These are phyloP conservation scores for Vinca minor DNA, from an alignment of 257 asterid genomes.

Conservation along the genomic window DNA sequence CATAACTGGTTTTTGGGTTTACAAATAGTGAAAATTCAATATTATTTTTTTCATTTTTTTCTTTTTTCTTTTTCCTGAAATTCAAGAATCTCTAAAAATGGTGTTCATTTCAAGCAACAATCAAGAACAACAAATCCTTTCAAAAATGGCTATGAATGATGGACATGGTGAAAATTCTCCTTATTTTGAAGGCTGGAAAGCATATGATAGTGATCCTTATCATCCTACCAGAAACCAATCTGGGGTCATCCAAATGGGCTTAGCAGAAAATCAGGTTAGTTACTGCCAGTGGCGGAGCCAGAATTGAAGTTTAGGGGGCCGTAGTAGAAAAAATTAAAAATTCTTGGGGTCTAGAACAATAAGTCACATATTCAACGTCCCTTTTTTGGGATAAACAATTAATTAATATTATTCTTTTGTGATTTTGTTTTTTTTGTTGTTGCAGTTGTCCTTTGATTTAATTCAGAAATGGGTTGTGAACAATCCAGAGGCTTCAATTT, in stretches of 20 bases:
- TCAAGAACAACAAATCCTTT: constrained; percentile 21
- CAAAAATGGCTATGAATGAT: constrained; percentile 30
- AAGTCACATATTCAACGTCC: no score
- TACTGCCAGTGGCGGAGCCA: no score
- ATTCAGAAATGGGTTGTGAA: constrained; percentile 20
- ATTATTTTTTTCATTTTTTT: not conserved
- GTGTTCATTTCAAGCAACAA: constrained; percentile 11
- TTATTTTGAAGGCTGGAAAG: constrained; percentile 43
- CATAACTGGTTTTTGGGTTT: not conserved
- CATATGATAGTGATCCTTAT: constrained; percentile 34
- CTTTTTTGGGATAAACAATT: no score
- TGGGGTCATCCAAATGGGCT: constrained; percentile 30
- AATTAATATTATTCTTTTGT: not conserved
- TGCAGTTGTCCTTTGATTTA: constrained; percentile 28
- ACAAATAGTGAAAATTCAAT: not conserved
- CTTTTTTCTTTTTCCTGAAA: not conserved
- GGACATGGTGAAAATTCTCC: constrained; percentile 38
- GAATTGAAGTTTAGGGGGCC: no score
- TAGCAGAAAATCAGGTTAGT: constrained; percentile 35
- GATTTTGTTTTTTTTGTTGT: not conserved
- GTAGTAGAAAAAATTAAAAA: no score
- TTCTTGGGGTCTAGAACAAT: no score
- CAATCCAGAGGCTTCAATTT: constrained; percentile 27
- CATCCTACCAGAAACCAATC: constrained; percentile 13
- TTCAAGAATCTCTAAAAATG: constrained; percentile 10